phyloP scores from a whole-genome alignment of 495 filamentous ascomycete species.

The Tuber borchii region DNA sequence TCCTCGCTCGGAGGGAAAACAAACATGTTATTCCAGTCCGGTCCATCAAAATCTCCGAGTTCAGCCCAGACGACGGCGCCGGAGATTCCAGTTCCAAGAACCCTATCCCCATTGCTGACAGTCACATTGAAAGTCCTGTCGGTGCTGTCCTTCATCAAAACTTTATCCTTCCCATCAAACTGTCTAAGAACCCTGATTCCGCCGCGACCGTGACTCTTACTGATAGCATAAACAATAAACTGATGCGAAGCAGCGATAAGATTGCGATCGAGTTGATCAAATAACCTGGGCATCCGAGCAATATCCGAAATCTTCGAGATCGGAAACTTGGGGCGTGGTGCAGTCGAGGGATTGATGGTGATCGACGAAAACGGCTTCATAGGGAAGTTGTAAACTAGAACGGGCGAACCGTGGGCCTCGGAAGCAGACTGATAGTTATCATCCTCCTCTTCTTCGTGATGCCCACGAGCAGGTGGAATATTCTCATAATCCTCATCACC shows the following conservation, averaged over 20 bases:
- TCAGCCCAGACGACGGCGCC: constrained; percentile 90
- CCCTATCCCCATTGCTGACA: constrained; percentile 50
- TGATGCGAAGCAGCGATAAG: constrained; percentile 81
- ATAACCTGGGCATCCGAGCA: constrained; percentile 89
- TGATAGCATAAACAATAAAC: constrained; percentile 88
- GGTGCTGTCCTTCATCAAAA: constrained; percentile 76
- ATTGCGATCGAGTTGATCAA: constrained; percentile 92
- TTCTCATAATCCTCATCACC: constrained; percentile 9
- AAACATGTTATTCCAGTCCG: constrained; percentile 46
- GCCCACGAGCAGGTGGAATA: constrained; percentile 49
- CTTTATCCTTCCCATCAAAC: constrained; percentile 80
- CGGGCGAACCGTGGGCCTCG: constrained; percentile 56
- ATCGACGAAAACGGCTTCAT: constrained; percentile 93
- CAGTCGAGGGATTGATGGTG: constrained; percentile 42
- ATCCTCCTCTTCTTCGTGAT: constrained; percentile 49
- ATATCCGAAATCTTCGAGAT: constrained; percentile 50
- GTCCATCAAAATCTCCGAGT: constrained; percentile 66
- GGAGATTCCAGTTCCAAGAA: constrained; percentile 87
- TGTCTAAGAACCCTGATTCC: constrained; percentile 89
- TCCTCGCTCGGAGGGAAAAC: constrained; percentile 42
- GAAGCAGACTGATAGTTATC: constrained; percentile 63
- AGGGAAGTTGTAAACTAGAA: constrained; percentile 88
- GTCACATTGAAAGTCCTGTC: constrained; percentile 94
- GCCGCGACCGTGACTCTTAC: constrained; percentile 60
- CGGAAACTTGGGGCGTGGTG: constrained; percentile 39